These are phyloP conservation scores for Mycena haematopus DNA, from an alignment of 768 basidiomycete genomes.

Conservation along the genomic window DNA sequence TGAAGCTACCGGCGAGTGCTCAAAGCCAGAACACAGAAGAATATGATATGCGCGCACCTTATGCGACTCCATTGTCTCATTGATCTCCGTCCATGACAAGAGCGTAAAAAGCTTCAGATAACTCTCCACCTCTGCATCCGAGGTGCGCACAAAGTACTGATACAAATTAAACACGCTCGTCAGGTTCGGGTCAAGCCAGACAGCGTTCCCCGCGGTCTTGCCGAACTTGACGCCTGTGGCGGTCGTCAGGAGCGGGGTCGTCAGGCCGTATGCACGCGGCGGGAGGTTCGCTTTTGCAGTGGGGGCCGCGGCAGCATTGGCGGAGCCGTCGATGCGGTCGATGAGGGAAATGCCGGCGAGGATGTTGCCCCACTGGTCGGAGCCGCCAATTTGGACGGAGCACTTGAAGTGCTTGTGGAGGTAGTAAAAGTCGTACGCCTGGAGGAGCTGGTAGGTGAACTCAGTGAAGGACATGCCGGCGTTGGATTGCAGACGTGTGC, in stretches of 20 bases:
- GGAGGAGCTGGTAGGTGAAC: constrained; percentile 96
- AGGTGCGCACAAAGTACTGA: constrained; percentile 92
- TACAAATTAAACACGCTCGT: constrained; percentile 95
- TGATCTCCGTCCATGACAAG: constrained; percentile 63
- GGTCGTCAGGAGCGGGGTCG: constrained; percentile 93
- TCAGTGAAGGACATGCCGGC: constrained; percentile 98
- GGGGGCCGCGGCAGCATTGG: constrained; percentile 11
- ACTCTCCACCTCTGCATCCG: constrained; percentile 80
- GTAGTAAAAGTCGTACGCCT: constrained; percentile 93
- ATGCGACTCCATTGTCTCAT: constrained; percentile 63
- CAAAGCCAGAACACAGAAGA: background rate
- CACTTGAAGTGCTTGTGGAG: constrained; percentile 72
- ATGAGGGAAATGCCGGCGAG: constrained; percentile 93
- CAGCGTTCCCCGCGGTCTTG: constrained; percentile 94
- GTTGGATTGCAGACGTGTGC: constrained; percentile 75
- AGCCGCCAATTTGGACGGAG: constrained; percentile 91
- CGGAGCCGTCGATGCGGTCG: constrained; percentile 50
- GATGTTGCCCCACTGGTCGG: constrained; percentile 99
- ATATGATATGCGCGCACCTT: constrained; percentile 42
- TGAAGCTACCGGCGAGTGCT: constrained; percentile 35
- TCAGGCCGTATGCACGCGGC: constrained; percentile 84
- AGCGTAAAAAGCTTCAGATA: constrained; percentile 88
- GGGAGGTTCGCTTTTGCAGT: background rate
- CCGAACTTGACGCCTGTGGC: constrained; percentile 94
- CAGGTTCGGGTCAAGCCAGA: constrained; percentile 82